These are phyloP conservation scores for Ceratobasidium theobromae DNA, from an alignment of 1,284 basidiomycete genomes.

Conservation along the genomic window DNA sequence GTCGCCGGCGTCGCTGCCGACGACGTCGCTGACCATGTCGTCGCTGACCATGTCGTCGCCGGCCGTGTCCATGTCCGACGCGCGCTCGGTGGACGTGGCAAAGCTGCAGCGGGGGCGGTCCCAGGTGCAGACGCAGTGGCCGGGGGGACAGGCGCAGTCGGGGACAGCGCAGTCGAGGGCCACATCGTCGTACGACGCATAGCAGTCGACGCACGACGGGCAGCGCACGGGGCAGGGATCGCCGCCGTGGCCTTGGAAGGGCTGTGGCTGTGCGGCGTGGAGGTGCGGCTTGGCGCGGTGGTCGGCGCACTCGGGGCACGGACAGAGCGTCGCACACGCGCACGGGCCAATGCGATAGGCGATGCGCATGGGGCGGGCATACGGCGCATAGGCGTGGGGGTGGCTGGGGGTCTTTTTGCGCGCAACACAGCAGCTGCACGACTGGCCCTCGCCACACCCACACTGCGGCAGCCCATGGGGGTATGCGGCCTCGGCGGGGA, in stretches of 20 bases:
- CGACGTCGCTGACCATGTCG: conserved; percentile 17
- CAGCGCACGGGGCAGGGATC: conserved; percentile 22
- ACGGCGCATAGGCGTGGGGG: conserved; percentile 37
- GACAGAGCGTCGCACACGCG: conserved; percentile 66
- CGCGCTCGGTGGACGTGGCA: conserved; percentile 28
- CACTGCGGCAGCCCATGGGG: conserved; percentile 62
- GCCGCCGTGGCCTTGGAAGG: conserved; percentile 21
- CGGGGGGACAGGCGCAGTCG: not conserved
- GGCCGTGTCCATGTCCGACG: no score
- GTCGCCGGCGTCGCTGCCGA: conserved; percentile 11
- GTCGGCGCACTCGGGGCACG: conserved; percentile 70
- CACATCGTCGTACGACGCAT: conserved; percentile 7
- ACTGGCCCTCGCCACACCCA: conserved; percentile 47
- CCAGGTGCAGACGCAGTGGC: conserved; percentile 2
- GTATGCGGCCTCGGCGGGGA: conserved; percentile 64
- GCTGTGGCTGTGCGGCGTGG: conserved; percentile 1
- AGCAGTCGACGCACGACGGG: conserved; percentile 19
- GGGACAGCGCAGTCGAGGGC: not conserved
- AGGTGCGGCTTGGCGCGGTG: conserved; percentile 49
- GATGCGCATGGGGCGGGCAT: conserved; percentile 34
- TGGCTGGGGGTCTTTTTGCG: conserved; percentile 44
- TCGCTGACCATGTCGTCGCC: no score
- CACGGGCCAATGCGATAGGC: conserved; percentile 47
- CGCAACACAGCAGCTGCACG: conserved; percentile 58
- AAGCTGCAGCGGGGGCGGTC: conserved; percentile 24